Percentiles rank a stretch among this genome's conserved stretches.
phyloP scores from a whole-genome alignment of 1,139 yeast genomes.

The Lodderomyces oxycetoniae region DNA sequence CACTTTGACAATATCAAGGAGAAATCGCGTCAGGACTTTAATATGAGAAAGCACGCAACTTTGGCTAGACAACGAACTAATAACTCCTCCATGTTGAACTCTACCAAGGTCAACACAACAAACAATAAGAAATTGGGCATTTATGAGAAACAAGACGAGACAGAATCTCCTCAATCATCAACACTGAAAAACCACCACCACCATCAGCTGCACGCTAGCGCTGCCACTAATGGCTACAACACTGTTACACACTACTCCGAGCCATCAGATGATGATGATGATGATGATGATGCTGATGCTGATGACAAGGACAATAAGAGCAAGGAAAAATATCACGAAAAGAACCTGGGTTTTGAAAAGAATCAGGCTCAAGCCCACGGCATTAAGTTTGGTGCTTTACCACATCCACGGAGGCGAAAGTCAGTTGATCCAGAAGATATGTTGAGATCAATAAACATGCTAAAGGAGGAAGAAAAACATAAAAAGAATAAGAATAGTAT shows the following conservation, averaged over 20 bases:
- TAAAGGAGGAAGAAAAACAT: conserved; percentile 24
- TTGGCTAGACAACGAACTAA: conserved; percentile 51
- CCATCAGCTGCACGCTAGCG: too few relatives aligned
- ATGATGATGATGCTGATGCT: conserved; percentile 2
- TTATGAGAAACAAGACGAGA: conserved; percentile 9
- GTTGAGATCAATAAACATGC: conserved; percentile 75
- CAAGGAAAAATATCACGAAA: neutral
- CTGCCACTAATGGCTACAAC: conserved; percentile 9
- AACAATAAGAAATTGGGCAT: conserved; percentile 34
- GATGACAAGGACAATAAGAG: neutral
- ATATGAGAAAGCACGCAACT: conserved; percentile 78
- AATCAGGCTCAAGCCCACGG: conserved; percentile 14
- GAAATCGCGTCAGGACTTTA: conserved; percentile 66
- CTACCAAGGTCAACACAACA: conserved; percentile 35
- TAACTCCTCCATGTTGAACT: conserved; percentile 20
- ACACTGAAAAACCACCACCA: conserved; percentile 7
- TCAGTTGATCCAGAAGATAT: conserved; percentile 79
- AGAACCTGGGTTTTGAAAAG: conserved; percentile 2
- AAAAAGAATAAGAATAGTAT: conserved; percentile 3
- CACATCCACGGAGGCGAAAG: conserved; percentile 36
- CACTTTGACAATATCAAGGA: conserved; percentile 78
- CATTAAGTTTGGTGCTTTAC: conserved; percentile 38
- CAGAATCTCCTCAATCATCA: conserved; percentile 10
- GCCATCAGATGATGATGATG: conserved; percentile 28
- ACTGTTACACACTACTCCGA: conserved; percentile 33